These are phyloP conservation scores for Sedum album DNA, from an alignment of 164 flowering plant species.

Conservation along the genomic window DNA sequence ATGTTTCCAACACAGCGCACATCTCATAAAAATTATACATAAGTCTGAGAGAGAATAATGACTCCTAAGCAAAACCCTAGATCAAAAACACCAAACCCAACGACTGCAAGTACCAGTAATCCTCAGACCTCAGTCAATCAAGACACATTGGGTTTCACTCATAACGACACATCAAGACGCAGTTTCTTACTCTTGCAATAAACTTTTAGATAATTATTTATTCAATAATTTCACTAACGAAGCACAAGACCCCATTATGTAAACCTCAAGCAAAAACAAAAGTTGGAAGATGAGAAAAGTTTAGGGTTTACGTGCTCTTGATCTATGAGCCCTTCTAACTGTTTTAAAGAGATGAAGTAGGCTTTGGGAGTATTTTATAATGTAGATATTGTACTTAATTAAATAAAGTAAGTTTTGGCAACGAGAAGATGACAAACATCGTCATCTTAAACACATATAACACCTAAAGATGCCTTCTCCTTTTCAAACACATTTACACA, in stretches of 20 bases:
- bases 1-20: constrained; percentile 4
- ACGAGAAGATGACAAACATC: background rate
- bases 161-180: background rate
- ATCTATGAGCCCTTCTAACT: background rate
- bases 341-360: background rate
- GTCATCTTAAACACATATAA: background rate
- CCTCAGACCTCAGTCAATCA: background rate
- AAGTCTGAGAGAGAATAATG: background rate
- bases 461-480: constrained; percentile 3
- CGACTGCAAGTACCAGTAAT: background rate
- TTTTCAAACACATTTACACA: background rate
- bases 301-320: background rate
- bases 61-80: background rate
- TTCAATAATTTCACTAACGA: no score
- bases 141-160: background rate
- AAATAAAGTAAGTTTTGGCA: background rate
- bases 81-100: background rate
- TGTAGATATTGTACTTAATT: background rate
- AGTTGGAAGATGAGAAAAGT: constrained; percentile 4
- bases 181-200: background rate
- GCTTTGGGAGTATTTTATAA: background rate
- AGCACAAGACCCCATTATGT: constrained; percentile 3
- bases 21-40: background rate
- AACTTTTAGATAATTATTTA: background rate
- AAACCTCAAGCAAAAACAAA: constrained; percentile 6